phyloP scores from a whole-genome alignment of 768 basidiomycete genomes.

The Russula brevipes region DNA sequence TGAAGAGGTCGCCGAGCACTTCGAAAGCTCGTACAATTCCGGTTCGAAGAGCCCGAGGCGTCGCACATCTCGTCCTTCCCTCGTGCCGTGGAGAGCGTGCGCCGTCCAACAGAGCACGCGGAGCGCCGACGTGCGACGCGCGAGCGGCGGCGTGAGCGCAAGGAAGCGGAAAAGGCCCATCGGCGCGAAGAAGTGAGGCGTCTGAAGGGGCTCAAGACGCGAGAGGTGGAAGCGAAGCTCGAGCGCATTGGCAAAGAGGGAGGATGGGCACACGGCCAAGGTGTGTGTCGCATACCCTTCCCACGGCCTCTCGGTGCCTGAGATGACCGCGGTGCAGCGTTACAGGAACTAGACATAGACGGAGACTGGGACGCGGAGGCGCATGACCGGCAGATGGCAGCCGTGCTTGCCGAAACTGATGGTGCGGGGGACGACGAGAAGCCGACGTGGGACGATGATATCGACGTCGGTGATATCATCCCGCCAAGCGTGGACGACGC shows the following conservation, averaged over 20 bases:
- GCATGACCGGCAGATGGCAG: conserved; percentile 80
- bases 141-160: conserved; percentile 66
- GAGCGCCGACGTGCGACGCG: conserved; percentile 72
- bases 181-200: conserved; percentile 78
- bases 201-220: conserved; percentile 78
- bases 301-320: background rate
- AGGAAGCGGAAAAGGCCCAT: conserved; percentile 69
- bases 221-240: conserved; percentile 71
- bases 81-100: conserved; percentile 59
- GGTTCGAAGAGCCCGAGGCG: conserved; percentile 89
- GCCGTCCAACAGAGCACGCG: conserved; percentile 61
- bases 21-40: conserved; percentile 96
- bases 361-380: conserved; percentile 87
- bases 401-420: conserved; percentile 57
- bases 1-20: conserved; percentile 85
- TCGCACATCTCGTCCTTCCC: conserved; percentile 68
- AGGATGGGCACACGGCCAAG: conserved; percentile 41
- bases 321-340: conserved; percentile 36
- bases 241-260: conserved; percentile 68
- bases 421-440: conserved; percentile 51
- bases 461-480: conserved; percentile 68
- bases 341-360: conserved; percentile 75
- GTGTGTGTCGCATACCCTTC: conserved; percentile 20
- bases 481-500: conserved; percentile 33
- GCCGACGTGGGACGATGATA: conserved; percentile 89